Conservation (phyloP, 2,329 filamentous ascomycete genomes). For the Lachnellula cervina region DNA sequence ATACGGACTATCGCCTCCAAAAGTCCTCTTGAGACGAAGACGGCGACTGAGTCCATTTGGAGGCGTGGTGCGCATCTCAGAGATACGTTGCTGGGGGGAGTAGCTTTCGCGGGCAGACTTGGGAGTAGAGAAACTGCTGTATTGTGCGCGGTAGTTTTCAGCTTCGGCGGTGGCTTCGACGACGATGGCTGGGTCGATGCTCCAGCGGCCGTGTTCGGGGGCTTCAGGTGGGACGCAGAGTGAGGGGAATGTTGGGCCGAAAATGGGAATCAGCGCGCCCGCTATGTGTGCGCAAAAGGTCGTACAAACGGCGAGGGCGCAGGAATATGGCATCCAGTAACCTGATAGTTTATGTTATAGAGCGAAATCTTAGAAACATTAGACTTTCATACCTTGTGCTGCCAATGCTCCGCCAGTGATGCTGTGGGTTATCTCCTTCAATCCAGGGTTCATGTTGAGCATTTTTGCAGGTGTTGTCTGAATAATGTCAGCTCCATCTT, state of each 20-base stretch:
- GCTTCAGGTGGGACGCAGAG: slow-evolving; percentile 63
- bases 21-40: slow-evolving; percentile 32
- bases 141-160: slow-evolving; percentile 35
- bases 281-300: slow-evolving; percentile 87
- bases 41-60: slow-evolving; percentile 20
- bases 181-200: slow-evolving; percentile 56
- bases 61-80: slow-evolving; percentile 18
- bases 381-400: slow-evolving; percentile 66
- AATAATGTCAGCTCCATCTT: slow-evolving; percentile 17
- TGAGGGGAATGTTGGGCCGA: slow-evolving; percentile 74
- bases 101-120: slow-evolving; percentile 26
- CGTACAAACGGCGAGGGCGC: slow-evolving; percentile 78
- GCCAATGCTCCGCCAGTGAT: slow-evolving; percentile 89
- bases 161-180: slow-evolving; percentile 47
- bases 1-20: slow-evolving; percentile 36
- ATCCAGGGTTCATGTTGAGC: slow-evolving; percentile 69
- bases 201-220: slow-evolving; percentile 61
- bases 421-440: slow-evolving; percentile 86
- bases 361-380: slow-evolving; percentile 4
- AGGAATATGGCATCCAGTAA: slow-evolving; percentile 93
- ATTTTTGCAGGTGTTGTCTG: slow-evolving; percentile 88
- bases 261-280: slow-evolving; percentile 81
- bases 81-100: slow-evolving; percentile 26
- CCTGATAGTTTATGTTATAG: slow-evolving; percentile 48
- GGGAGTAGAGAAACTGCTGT: slow-evolving; percentile 18